A percentile compares a stretch with the other conserved stretches of the same genome.
Evolutionary conservation across 139 green algal species (phyloP).

Genomic region (Chlamydomonas applanata): DNA sequence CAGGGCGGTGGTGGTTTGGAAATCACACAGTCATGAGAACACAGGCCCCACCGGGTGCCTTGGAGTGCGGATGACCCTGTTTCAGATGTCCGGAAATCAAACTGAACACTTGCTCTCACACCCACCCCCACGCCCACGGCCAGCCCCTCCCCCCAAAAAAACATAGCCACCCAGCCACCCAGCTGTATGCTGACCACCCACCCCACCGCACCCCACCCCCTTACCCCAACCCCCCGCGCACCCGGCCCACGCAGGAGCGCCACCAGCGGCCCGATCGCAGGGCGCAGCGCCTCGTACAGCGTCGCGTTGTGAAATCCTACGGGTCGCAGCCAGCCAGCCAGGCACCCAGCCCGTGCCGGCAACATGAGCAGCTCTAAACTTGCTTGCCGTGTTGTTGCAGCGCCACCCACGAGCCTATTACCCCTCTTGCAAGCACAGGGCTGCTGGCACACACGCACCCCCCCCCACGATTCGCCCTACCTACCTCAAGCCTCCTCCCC

Average conservation of each 20-base stretch:
- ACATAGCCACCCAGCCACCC: too few relatives aligned
- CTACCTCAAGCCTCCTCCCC: too few relatives aligned
- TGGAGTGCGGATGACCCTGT: too few relatives aligned
- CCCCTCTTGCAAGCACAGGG: neutral
- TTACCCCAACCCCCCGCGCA: slow-evolving; percentile 10
- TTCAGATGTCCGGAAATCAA: too few relatives aligned
- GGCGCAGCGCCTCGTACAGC: slow-evolving; percentile 80
- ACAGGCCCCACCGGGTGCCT: too few relatives aligned
- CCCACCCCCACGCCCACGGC: too few relatives aligned
- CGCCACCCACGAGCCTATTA: neutral
- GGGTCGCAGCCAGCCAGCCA: slow-evolving; percentile 20
- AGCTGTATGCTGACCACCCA: neutral
- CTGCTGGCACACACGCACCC: too few relatives aligned
- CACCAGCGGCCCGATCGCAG: slow-evolving; percentile 74
- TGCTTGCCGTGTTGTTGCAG: neutral
- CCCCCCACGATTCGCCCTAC: too few relatives aligned
- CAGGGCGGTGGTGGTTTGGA: too few relatives aligned
- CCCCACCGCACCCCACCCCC: neutral
- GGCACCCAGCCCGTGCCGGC: neutral
- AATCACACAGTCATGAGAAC: too few relatives aligned
- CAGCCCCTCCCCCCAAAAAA: too few relatives aligned
- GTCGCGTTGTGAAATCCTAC: slow-evolving; percentile 85
- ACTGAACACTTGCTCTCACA: too few relatives aligned
- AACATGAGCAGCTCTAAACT: neutral
- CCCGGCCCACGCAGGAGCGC: slow-evolving; percentile 58